Percentiles rank a stretch among this genome's conserved stretches.
Conservation (phyloP, 2,329 filamentous ascomycete species). For the Talaromyces atroroseus region DNA sequence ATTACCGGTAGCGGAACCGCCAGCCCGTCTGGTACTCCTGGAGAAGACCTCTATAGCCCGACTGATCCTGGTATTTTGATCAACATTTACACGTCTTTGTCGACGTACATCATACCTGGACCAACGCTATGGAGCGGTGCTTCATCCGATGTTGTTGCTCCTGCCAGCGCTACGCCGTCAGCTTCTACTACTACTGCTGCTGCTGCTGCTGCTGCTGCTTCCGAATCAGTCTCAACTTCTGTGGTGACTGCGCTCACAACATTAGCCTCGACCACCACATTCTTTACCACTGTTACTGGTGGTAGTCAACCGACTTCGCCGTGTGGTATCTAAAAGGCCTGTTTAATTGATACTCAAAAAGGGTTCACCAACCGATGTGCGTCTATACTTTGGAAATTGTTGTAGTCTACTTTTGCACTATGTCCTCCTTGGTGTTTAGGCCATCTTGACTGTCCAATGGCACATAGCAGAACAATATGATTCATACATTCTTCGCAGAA, state of each 20-base stretch:
- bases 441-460: not conserved
- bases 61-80: conserved; percentile 54
- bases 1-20: conserved; percentile 51
- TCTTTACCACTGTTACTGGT: not conserved
- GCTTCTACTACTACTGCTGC: not conserved
- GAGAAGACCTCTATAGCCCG: conserved; percentile 53
- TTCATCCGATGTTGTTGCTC: not conserved
- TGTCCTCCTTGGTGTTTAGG: not conserved
- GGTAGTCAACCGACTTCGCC: not conserved
- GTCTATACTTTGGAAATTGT: not conserved
- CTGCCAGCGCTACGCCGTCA: not conserved
- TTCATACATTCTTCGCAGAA: not conserved
- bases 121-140: conserved; percentile 25
- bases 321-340: not conserved
- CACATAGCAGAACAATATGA: not conserved
- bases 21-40: conserved; percentile 45
- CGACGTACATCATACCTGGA: conserved; percentile 49
- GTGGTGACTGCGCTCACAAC: not conserved
- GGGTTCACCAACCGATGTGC: no score
- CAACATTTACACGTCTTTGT: conserved; percentile 52
- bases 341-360: no score
- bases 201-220: not conserved
- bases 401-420: not conserved
- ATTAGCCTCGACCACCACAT: not conserved
- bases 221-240: not conserved